A percentile compares a stretch with the other conserved stretches of the same genome.
Evolutionary conservation across 768 basidiomycete species (phyloP).

Genomic region (Melanogaster broomeanus): DNA sequence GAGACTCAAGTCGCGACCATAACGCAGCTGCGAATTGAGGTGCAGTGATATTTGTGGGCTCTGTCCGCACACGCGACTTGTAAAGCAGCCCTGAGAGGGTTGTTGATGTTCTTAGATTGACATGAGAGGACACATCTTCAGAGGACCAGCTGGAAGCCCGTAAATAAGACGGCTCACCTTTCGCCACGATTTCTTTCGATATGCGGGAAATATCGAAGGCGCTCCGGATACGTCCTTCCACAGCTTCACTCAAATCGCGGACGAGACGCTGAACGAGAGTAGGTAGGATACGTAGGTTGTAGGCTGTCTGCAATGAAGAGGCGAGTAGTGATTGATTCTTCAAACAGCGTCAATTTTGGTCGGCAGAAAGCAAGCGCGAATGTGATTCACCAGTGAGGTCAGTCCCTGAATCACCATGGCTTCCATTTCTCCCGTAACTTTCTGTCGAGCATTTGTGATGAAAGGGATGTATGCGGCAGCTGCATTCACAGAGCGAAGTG

Average conservation of each 20-base stretch:
- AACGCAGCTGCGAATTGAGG: slow-evolving; percentile 78
- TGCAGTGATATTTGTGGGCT: slow-evolving; percentile 86
- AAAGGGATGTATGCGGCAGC: slow-evolving; percentile 70
- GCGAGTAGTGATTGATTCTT: slow-evolving; percentile 91
- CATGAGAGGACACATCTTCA: not conserved
- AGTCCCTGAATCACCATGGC: slow-evolving; percentile 84
- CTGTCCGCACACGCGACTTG: slow-evolving; percentile 84
- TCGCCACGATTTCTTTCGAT: slow-evolving; percentile 79
- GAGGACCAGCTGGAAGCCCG: not conserved
- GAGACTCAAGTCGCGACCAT: slow-evolving; percentile 61
- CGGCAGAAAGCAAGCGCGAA: no score
- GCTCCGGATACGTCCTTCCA: slow-evolving; percentile 75
- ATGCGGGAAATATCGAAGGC: slow-evolving; percentile 89
- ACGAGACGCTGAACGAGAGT: slow-evolving; percentile 80
- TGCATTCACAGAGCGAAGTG: slow-evolving; percentile 73
- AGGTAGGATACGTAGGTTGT: slow-evolving; percentile 86
- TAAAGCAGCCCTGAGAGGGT: slow-evolving; percentile 54
- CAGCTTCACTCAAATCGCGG: slow-evolving; percentile 76
- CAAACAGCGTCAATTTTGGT: not conserved
- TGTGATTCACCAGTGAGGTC: slow-evolving; percentile 61
- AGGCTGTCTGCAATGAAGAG: slow-evolving; percentile 93
- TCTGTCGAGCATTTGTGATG: slow-evolving; percentile 68
- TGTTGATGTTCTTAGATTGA: slow-evolving; percentile 18
- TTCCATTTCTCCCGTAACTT: slow-evolving; percentile 87
- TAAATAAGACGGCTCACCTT: slow-evolving; percentile 49